Conservation (phyloP, 345 rosid species). For the Salix arbutifolia region DNA sequence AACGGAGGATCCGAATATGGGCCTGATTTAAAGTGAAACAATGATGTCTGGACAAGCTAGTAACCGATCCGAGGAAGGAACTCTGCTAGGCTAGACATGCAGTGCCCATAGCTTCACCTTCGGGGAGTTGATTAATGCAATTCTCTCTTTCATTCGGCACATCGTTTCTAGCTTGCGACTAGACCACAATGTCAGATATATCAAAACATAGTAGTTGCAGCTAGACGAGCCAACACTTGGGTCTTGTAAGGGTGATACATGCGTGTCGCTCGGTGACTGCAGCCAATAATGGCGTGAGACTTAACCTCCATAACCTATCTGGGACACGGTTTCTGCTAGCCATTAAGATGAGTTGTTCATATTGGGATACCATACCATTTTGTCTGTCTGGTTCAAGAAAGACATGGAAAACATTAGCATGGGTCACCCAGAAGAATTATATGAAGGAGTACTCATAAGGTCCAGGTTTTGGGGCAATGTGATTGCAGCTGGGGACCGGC, state of each 20-base stretch:
- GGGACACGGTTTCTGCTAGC: background rate
- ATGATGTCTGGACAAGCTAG: background rate
- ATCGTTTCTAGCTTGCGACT: too few species aligned
- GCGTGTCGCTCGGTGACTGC: background rate
- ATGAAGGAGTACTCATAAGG: background rate
- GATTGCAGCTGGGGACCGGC: slow-evolving; percentile 14
- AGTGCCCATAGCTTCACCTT: background rate
- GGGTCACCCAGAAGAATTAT: background rate
- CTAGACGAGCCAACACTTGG: background rate
- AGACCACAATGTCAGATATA: too few species aligned
- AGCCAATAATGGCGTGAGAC: background rate
- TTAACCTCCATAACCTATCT: too few species aligned
- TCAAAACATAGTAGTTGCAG: too few species aligned
- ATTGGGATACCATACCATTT: background rate
- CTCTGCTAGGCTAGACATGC: background rate
- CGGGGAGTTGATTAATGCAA: background rate
- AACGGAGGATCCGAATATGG: background rate
- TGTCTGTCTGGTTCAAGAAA: slow-evolving; percentile 13
- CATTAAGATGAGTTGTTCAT: too few species aligned
- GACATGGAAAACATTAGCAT: background rate
- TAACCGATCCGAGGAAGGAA: background rate
- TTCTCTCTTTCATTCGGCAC: background rate
- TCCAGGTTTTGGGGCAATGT: slow-evolving; percentile 24
- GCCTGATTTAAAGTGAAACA: background rate
- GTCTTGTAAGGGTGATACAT: background rate